A percentile compares a stretch with the other conserved stretches of the same genome.
Conservation (phyloP, 2,329 filamentous ascomycete genomes). For the Cyclaneusma minus region DNA sequence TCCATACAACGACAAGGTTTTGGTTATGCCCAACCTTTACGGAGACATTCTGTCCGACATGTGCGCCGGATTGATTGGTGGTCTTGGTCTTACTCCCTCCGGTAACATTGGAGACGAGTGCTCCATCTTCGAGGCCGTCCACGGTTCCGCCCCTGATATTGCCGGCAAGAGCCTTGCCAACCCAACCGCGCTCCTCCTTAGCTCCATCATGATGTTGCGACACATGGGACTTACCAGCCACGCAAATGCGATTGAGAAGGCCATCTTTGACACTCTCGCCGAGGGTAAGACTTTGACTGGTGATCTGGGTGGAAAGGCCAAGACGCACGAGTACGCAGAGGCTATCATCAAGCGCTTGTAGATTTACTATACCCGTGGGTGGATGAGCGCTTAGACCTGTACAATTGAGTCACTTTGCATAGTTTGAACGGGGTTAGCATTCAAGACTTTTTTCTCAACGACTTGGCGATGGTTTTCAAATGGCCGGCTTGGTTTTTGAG, state of each 20-base stretch:
- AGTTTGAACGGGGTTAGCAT: too few relatives aligned
- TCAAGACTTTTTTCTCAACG: conserved; percentile 7
- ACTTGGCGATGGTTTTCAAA: neutral
- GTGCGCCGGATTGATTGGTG: conserved; percentile 96
- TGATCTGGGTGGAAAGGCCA: conserved; percentile 89
- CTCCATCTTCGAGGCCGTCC: conserved; percentile 99
- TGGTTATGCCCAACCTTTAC: conserved; percentile 97
- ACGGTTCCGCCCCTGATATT: conserved; percentile 94
- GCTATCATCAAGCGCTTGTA: conserved; percentile 57
- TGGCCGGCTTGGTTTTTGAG: too few relatives aligned
- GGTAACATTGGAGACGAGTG: conserved; percentile 98
- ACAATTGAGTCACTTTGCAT: conserved; percentile 11
- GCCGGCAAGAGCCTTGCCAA: conserved; percentile 92
- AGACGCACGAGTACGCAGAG: conserved; percentile 84
- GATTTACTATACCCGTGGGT: conserved; percentile 13
- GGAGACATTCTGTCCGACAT: conserved; percentile 99
- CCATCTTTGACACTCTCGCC: conserved; percentile 85
- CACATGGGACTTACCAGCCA: conserved; percentile 87
- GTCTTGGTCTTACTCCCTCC: conserved; percentile 89
- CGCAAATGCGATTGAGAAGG: conserved; percentile 78
- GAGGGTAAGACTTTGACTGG: conserved; percentile 95
- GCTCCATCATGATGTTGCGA: conserved; percentile 98
- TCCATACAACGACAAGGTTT: conserved; percentile 98
- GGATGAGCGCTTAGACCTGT: conserved; percentile 15
- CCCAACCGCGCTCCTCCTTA: conserved; percentile 88